Percentiles rank a stretch among this genome's conserved stretches.
Evolutionary conservation across 1,284 basidiomycete species (phyloP).

Genomic region (Melampsora americana): DNA sequence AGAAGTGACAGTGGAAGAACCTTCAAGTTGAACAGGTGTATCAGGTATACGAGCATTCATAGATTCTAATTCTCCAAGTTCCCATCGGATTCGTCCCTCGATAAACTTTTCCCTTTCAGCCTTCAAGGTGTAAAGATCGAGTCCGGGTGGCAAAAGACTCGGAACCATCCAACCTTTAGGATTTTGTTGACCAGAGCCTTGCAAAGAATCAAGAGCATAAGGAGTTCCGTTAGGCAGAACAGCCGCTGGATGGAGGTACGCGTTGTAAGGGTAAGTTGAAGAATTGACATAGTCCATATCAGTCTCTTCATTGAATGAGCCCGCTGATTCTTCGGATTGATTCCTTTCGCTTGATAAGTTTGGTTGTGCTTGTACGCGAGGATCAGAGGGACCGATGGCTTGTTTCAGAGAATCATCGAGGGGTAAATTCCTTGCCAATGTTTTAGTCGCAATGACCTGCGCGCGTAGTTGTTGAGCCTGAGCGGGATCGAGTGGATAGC

Average conservation of each 20-base stretch:
- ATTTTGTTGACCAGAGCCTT: slow-evolving; percentile 28
- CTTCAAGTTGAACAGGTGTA: slow-evolving; percentile 58
- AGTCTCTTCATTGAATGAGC: not conserved
- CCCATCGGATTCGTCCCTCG: slow-evolving; percentile 81
- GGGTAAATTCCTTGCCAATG: slow-evolving; percentile 24
- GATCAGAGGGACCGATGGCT: not conserved
- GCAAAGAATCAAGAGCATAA: not conserved
- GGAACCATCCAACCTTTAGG: slow-evolving; percentile 67
- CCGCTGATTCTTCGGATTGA: not conserved
- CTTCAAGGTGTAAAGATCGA: slow-evolving; percentile 85
- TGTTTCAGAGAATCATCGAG: slow-evolving; percentile 3
- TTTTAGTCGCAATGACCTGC: slow-evolving; percentile 34
- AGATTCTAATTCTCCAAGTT: slow-evolving; percentile 80
- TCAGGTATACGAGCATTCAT: slow-evolving; percentile 74
- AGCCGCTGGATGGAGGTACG: slow-evolving; percentile 23
- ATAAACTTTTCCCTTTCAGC: slow-evolving; percentile 88
- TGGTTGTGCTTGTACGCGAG: not conserved
- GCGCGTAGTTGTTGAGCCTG: slow-evolving; percentile 33
- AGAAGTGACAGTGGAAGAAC: slow-evolving; percentile 54
- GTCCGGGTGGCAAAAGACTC: slow-evolving; percentile 83
- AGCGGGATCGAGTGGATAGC: slow-evolving; percentile 4
- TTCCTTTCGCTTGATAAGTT: not conserved
- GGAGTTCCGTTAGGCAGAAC: slow-evolving; percentile 11
- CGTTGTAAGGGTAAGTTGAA: slow-evolving; percentile 9
- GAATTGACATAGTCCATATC: slow-evolving; percentile 10